Conservation (phyloP, 1,284 basidiomycete genomes). For the Ustilago vetiveriae region DNA sequence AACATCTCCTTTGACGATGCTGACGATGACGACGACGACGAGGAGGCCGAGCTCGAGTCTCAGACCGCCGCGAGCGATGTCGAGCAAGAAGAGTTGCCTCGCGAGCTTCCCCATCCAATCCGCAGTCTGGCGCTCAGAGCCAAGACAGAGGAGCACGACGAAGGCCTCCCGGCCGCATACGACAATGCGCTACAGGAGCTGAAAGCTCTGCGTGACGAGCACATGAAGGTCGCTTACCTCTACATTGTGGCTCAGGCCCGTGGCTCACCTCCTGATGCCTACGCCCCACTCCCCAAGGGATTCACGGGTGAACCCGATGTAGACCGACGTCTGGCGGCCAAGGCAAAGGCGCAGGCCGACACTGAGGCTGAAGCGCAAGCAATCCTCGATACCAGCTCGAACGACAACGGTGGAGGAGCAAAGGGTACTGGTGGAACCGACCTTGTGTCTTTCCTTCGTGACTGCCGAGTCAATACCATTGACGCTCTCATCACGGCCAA, state of each 20-base stretch:
- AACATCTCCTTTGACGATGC: conserved; percentile 45
- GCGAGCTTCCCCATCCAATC: conserved; percentile 46
- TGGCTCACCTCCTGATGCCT: conserved; percentile 47
- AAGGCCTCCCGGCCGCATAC: conserved; percentile 70
- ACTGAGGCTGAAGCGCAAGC: conserved; percentile 23
- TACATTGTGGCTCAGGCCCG: conserved; percentile 72
- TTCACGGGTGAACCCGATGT: conserved; percentile 38
- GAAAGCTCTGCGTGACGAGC: conserved; percentile 83
- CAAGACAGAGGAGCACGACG: conserved; percentile 33
- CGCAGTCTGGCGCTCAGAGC: conserved; percentile 52
- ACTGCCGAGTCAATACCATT: conserved; percentile 59
- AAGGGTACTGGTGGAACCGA: conserved; percentile 65
- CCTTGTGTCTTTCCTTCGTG: conserved; percentile 57
- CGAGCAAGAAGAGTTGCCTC: neutral
- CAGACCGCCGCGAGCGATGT: neutral
- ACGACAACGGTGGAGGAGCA: conserved; percentile 31
- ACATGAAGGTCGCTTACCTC: conserved; percentile 83
- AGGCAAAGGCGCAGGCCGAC: conserved; percentile 9
- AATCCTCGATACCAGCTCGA: conserved; percentile 29
- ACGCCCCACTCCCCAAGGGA: conserved; percentile 42
- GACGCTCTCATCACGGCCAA: conserved; percentile 51
- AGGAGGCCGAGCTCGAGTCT: neutral
- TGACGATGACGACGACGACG: conserved; percentile 8
- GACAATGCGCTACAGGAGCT: conserved; percentile 78
- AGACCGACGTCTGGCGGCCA: conserved; percentile 19